Percentiles rank a stretch among this genome's conserved stretches.
Evolutionary conservation across 2,329 filamentous ascomycete species (phyloP).

Genomic region (Arthrobotrys musiformis): DNA sequence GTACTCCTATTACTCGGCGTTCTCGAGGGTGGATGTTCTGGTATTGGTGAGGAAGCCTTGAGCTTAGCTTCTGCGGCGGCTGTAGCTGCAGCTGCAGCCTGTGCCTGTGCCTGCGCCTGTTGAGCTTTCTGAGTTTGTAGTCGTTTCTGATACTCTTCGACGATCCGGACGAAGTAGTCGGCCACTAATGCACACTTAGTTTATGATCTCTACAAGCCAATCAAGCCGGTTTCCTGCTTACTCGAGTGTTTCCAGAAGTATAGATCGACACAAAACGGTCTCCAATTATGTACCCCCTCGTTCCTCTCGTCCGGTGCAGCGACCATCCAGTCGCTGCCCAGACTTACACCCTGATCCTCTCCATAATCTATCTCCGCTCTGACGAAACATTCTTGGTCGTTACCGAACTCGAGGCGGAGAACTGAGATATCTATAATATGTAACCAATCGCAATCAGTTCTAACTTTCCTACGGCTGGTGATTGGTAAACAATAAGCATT

Average conservation of each 20-base stretch:
- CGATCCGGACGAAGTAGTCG: slow-evolving; percentile 47
- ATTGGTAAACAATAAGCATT: not conserved
- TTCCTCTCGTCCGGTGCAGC: slow-evolving; percentile 42
- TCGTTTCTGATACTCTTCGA: slow-evolving; percentile 49
- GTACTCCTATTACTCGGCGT: slow-evolving; percentile 14
- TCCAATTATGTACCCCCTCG: slow-evolving; percentile 51
- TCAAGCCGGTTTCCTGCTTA: slow-evolving; percentile 5
- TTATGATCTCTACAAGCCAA: not conserved
- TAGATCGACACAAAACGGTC: slow-evolving; percentile 48
- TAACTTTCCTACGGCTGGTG: not conserved
- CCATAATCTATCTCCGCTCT: slow-evolving; percentile 53
- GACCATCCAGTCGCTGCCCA: slow-evolving; percentile 53
- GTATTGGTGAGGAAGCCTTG: slow-evolving; percentile 10
- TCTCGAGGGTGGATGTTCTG: slow-evolving; percentile 13
- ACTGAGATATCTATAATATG: slow-evolving; percentile 46
- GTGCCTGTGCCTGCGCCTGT: not conserved
- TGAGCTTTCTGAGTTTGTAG: slow-evolving; percentile 27
- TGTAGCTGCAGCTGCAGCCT: too few relatives aligned
- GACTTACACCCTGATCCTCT: slow-evolving; percentile 30
- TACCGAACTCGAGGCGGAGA: slow-evolving; percentile 37
- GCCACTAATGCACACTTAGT: slow-evolving; percentile 27
- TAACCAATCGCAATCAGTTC: not conserved
- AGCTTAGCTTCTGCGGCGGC: slow-evolving; percentile 12
- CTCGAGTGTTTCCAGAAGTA: slow-evolving; percentile 55
- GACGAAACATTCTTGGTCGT: slow-evolving; percentile 51